Base-by-base conservation (phyloP, 2,329 filamentous ascomycete genomes). In the Aureobasidium namibiae region DNA sequence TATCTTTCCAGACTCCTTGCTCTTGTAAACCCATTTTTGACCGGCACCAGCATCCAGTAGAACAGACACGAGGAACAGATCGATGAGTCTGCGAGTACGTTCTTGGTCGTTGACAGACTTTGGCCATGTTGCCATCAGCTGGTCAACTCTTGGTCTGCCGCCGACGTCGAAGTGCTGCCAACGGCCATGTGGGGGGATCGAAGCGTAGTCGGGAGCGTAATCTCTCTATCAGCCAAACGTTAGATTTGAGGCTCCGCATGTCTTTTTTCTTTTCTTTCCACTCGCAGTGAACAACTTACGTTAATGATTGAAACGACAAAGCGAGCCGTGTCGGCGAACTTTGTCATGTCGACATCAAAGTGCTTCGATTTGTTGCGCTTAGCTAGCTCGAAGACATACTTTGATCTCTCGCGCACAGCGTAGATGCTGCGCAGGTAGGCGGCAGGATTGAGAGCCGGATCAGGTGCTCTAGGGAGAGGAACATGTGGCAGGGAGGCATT, bases 261-360 rank as follows among this genome's bases (percentile, higher is more conserved):
- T 38, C 34, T 38, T 38, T 44, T 26, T 39, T 39, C 18, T 4
- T 4, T 18, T 18, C 11, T 39, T 39, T 31, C 21, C 2, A 9
- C 6, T 52, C 39, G 26, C 4, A 4, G 4, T 29, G 24, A 7
- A 31, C 10, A 34, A 68, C 80, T 65, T 76, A 92, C 91, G 87
- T 95, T 96, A 78, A 96, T 95, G 64, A 96, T 92, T 41, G 88
- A 86, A n/a, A 92, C 86, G 10, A 96, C 88, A 71, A 95, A 96
- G 45, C 82, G 82, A 14, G 92, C 90, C 1, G 92, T 92, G 64
- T 92, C 88, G 46, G 80, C 75, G 71, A 96, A 92, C 74, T 92
- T 95, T 74, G 74, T 75, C 80, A 92, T 84, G 73, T 96, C 92
- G 49, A 96, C 90, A 64, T 89, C 87, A 67, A 96, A 96, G 72